These are phyloP conservation scores for Pachyrhizus erosus DNA, from an alignment of 306 rosid species.

Conservation along the genomic window DNA sequence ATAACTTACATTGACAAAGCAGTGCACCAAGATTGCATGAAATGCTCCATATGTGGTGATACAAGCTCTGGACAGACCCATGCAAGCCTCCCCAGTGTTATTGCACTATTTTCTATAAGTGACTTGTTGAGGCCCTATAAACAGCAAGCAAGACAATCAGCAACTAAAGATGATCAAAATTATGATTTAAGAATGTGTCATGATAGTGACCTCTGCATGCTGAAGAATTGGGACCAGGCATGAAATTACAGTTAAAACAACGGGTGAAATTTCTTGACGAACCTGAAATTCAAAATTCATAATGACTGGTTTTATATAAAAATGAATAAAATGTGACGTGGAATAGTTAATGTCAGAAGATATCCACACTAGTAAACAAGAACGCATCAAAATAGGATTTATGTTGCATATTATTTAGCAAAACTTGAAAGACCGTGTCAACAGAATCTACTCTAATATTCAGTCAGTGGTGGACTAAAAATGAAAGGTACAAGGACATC, in stretches of 20 bases:
- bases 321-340: neutral
- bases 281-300: slow-evolving; percentile 65
- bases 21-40: slow-evolving; percentile 96
- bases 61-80: slow-evolving; percentile 98
- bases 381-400: neutral
- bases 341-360: slow-evolving; percentile 5
- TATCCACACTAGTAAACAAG: neutral
- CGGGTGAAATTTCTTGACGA: slow-evolving; percentile 88
- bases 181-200: slow-evolving; percentile 25
- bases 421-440: neutral
- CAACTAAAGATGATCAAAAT: slow-evolving; percentile 36
- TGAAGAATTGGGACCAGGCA: slow-evolving; percentile 90
- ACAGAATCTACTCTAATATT: slow-evolving; percentile 28
- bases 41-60: slow-evolving; percentile 98
- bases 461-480: neutral
- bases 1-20: slow-evolving; percentile 82
- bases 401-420: slow-evolving; percentile 16
- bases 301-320: slow-evolving; percentile 1
- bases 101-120: slow-evolving; percentile 92
- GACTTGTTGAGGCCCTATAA: slow-evolving; percentile 87
- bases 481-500: slow-evolving; percentile 16
- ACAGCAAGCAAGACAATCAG: slow-evolving; percentile 45
- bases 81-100: slow-evolving; percentile 97
- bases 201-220: slow-evolving; percentile 77
- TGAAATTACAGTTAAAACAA: slow-evolving; percentile 80